Conservation (phyloP, 257 asterid genomes). For the Ophiorrhiza pumila region DNA sequence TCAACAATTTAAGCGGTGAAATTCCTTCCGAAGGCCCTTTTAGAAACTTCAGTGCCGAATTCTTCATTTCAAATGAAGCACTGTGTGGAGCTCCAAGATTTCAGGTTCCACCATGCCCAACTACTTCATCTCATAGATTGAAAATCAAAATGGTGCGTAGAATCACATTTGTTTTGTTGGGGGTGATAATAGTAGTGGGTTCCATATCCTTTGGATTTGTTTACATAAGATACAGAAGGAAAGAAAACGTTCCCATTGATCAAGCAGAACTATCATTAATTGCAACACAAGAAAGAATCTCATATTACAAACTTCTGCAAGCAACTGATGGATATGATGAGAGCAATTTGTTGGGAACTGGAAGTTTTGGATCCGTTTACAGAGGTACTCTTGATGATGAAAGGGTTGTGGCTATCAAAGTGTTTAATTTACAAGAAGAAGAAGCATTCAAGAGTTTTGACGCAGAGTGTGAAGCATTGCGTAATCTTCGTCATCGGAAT, state of each 20-base stretch:
- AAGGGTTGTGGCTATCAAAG: neutral
- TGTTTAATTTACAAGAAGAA: neutral
- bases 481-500: slow-evolving; percentile 15
- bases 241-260: neutral
- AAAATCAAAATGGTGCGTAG: neutral
- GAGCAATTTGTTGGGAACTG: neutral
- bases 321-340: neutral
- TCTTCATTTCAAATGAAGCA: neutral
- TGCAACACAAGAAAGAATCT: neutral
- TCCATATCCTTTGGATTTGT: neutral
- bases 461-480: neutral
- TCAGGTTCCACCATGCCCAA: neutral
- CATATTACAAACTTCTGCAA: neutral
- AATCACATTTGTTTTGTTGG: neutral
- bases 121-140: neutral
- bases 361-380: slow-evolving; percentile 1
- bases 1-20: neutral
- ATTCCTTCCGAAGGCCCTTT: neutral
- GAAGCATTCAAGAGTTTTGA: slow-evolving; percentile 2
- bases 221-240: neutral
- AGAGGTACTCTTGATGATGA: neutral
- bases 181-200: neutral
- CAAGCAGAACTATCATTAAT: neutral
- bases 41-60: neutral
- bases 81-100: neutral